A percentile compares a stretch with the other conserved stretches of the same genome.
These are phyloP conservation scores for Pistacia atlantica DNA, from an alignment of 345 rosid genomes.

Conservation along the genomic window DNA sequence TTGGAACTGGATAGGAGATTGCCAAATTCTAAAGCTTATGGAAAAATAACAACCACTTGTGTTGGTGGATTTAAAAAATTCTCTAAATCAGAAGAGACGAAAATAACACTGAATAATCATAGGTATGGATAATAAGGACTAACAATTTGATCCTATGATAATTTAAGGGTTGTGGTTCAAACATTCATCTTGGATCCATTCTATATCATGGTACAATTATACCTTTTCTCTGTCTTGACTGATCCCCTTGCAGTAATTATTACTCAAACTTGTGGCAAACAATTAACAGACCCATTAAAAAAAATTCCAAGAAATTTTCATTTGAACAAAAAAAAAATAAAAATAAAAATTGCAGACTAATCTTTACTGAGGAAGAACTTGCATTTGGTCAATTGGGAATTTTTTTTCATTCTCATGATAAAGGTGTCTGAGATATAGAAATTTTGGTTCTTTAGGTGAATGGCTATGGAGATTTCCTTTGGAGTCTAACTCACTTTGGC, in stretches of 20 bases:
- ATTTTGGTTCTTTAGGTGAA: too few relatives aligned
- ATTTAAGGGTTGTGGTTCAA: background rate
- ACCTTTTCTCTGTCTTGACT: background rate
- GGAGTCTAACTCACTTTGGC: too few relatives aligned
- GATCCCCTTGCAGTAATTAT: background rate
- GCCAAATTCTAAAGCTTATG: background rate
- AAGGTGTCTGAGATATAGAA: too few relatives aligned
- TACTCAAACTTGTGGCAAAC: background rate
- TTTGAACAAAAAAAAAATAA: background rate
- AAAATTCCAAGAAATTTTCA: too few relatives aligned
- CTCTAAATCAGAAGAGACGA: background rate
- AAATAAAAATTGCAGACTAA: background rate
- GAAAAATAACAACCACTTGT: background rate
- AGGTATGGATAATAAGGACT: background rate
- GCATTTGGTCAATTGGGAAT: too few relatives aligned
- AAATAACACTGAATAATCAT: background rate
- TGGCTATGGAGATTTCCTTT: too few relatives aligned
- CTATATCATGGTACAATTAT: background rate
- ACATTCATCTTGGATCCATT: background rate
- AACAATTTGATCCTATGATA: background rate
- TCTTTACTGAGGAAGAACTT: too few relatives aligned
- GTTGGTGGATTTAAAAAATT: background rate
- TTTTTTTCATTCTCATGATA: too few relatives aligned
- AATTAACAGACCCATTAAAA: background rate
- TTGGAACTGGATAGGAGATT: background rate